Evolutionary conservation across 148 eudicot genomes (phyloP).

Genomic region (Vaccinium darrowii): DNA sequence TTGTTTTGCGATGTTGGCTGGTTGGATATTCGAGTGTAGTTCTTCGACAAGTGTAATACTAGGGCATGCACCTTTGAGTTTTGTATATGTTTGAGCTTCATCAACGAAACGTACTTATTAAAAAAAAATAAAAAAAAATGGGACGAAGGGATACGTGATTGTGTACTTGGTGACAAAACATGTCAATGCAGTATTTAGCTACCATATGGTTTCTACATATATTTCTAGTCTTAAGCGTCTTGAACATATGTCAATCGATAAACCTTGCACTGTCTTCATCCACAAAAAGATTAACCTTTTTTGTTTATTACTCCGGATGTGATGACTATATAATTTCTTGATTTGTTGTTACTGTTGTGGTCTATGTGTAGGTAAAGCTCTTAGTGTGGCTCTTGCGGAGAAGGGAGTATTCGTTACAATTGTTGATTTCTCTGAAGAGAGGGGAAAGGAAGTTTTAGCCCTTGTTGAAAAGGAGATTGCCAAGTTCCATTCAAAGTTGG

Average conservation of each 20-base stretch:
- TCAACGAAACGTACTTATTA: too few relatives aligned
- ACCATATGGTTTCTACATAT: not conserved
- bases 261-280: slow-evolving; percentile 1
- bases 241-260: not conserved
- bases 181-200: not conserved
- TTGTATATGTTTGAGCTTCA: too few relatives aligned
- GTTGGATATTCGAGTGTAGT: too few relatives aligned
- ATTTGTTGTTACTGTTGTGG: not conserved
- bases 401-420: slow-evolving; percentile 83
- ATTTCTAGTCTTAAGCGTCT: not conserved
- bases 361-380: slow-evolving; percentile 56
- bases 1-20: too few relatives aligned
- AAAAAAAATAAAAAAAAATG: not conserved
- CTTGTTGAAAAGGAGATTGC: slow-evolving; percentile 47
- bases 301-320: not conserved
- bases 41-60: too few relatives aligned
- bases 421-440: slow-evolving; percentile 64
- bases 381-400: slow-evolving; percentile 69
- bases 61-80: too few relatives aligned
- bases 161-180: too few relatives aligned
- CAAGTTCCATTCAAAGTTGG: slow-evolving; percentile 48
- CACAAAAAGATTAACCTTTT: not conserved
- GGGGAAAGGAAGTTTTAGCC: slow-evolving; percentile 56
- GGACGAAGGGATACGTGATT: too few relatives aligned
- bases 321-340: not conserved